These are phyloP conservation scores for Paulinella micropora DNA, from an alignment of 78 protist species.

Conservation along the genomic window DNA sequence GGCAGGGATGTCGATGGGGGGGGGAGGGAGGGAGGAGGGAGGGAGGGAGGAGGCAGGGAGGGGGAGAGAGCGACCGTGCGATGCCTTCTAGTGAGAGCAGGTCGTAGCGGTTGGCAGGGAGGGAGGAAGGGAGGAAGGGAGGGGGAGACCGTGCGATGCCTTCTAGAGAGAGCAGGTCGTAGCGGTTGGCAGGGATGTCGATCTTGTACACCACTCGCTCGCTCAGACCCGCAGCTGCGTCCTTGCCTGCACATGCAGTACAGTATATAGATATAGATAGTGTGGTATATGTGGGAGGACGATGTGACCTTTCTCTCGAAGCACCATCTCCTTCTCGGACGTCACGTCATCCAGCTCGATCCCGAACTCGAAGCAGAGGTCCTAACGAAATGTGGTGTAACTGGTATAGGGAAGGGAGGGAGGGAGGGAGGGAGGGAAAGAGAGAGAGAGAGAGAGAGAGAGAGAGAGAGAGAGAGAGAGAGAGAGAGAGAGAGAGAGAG, in stretches of 20 bases:
- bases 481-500: no score
- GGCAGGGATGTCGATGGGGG: constrained; percentile 95
- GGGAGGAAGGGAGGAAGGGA: no score
- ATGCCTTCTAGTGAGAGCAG: constrained; percentile 91
- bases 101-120: constrained; percentile 92
- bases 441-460: no score
- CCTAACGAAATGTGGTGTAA: no score
- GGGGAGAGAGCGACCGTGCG: constrained; percentile 55
- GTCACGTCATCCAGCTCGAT: constrained; percentile 88
- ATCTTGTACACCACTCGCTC: constrained; percentile 61
- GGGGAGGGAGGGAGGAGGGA: background rate
- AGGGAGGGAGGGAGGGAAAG: no score
- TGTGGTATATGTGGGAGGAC: no score
- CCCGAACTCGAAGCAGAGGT: constrained; percentile 87
- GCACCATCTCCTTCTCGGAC: constrained; percentile 34
- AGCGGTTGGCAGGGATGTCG: constrained; percentile 92
- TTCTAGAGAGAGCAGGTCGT: constrained; percentile 86
- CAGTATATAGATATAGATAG: no score
- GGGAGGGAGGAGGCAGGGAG: no score
- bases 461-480: no score
- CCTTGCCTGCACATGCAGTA: no score
- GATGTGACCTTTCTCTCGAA: background rate
- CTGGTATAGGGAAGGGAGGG: no score
- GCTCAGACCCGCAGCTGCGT: background rate
- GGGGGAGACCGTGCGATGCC: constrained; percentile 78